phyloP scores from a whole-genome alignment of 495 filamentous ascomycete species.

The Podospora appendiculata region DNA sequence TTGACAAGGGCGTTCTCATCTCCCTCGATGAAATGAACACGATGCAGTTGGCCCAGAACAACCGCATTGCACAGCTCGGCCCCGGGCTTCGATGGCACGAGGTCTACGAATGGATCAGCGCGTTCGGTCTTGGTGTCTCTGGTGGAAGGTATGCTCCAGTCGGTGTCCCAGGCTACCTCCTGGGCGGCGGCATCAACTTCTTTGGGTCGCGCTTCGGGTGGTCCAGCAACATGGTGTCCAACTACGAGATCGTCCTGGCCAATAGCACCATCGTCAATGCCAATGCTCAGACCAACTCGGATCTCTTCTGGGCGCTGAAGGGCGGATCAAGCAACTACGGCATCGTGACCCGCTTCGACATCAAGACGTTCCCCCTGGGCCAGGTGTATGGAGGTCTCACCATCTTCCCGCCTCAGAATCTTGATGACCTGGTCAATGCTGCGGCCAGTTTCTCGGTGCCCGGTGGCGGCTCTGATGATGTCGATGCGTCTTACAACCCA shows the following conservation, averaged over 20 bases:
- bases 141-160: not conserved
- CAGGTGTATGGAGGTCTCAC: slow-evolving; percentile 49
- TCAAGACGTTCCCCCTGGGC: slow-evolving; percentile 37
- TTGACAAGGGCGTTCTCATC: not conserved
- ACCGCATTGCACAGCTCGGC: not conserved
- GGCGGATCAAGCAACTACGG: slow-evolving; percentile 44
- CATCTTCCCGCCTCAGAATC: slow-evolving; percentile 23
- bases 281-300: slow-evolving; percentile 27
- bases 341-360: slow-evolving; percentile 39
- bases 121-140: not conserved
- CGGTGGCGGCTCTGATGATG: not conserved
- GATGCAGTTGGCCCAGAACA: not conserved
- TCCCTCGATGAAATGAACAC: not conserved
- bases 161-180: slow-evolving; percentile 21
- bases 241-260: slow-evolving; percentile 49
- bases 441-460: not conserved
- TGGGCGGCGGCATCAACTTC: slow-evolving; percentile 37
- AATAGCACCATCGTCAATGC: slow-evolving; percentile 46
- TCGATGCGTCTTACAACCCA: not conserved
- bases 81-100: not conserved
- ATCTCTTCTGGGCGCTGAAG: slow-evolving; percentile 36
- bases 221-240: slow-evolving; percentile 44
- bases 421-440: not conserved
- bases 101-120: not conserved
- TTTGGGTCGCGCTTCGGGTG: slow-evolving; percentile 48